These are phyloP conservation scores for Raphanus raphanistrum DNA, from an alignment of 345 rosid genomes.

Conservation along the genomic window DNA sequence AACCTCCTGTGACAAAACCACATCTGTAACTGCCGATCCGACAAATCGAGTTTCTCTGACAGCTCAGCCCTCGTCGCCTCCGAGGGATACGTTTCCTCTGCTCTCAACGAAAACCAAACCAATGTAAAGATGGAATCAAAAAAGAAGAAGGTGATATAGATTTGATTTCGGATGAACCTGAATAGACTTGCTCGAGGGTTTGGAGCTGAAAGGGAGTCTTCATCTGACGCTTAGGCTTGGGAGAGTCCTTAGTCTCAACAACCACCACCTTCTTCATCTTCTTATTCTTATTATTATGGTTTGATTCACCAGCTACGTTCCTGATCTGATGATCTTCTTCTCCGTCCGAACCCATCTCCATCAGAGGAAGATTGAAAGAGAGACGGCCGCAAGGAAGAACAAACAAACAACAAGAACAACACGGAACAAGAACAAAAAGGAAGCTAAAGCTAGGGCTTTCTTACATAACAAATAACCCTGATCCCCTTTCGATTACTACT, in stretches of 20 bases:
- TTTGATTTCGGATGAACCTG: constrained; percentile 24
- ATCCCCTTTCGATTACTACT: constrained; percentile 28
- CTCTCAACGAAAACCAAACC: constrained; percentile 5
- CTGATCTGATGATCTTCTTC: constrained; percentile 43
- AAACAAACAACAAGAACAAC: constrained; percentile 17
- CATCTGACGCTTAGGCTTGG: constrained; percentile 97
- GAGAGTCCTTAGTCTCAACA: constrained; percentile 38
- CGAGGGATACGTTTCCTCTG: constrained; percentile 88
- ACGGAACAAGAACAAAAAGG: not conserved
- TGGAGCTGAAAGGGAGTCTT: constrained; percentile 96
- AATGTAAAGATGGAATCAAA: not conserved
- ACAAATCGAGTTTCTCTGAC: constrained; percentile 77
- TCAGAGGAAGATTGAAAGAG: constrained; percentile 17
- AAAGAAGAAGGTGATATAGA: not conserved
- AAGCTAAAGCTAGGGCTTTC: constrained; percentile 37
- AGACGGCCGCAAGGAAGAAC: not conserved
- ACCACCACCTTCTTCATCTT: constrained; percentile 30
- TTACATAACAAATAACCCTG: constrained; percentile 27
- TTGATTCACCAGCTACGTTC: constrained; percentile 3
- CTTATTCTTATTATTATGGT: constrained; percentile 13
- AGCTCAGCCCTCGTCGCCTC: constrained; percentile 71
- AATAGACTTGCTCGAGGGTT: constrained; percentile 80
- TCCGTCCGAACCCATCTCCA: constrained; percentile 67
- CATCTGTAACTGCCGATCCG: constrained; percentile 99
- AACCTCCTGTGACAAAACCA: constrained; percentile 99